Evolutionary conservation across 768 basidiomycete species (phyloP), one percentile per base, ranked within the genome.

Genomic region (Lentinula sp.): DNA sequence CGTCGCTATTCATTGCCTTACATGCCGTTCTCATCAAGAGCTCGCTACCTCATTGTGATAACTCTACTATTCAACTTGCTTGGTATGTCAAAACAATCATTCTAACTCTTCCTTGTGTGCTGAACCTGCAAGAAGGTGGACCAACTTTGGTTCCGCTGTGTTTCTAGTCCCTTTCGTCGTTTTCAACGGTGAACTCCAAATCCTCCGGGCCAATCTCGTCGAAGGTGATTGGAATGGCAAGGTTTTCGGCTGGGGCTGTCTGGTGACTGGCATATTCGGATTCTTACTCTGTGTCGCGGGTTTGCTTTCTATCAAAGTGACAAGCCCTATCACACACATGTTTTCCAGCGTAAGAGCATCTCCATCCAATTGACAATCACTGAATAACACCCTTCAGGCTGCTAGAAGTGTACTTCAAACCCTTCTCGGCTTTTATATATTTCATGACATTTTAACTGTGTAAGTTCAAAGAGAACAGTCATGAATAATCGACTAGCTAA

Each of bases 371-470:
- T 8, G 13, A 39, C 9, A 39, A 39, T 39, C 5, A 8, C 13
- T 39, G 37, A 39, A 8, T 3, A n/a, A 48, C 18, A 62, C 59
- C 40, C 32, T 56, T 51, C 64, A 89, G 91, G 88, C 91, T 32
- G 88, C 88, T 7, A 80, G 89, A 60, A 90, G 90, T 6, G 93
- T 93, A 18, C 75, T 95, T 23, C 93, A 95, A 70, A 93, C 91
- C 15, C 74, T 91, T 40, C 74, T 93, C 23, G 91, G 90, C 6
- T 87, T 91, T 21, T 85, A 80, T 79, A 73, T 91, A 16, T 93
- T 94, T 71, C 75, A 78, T 5, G 93, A 95, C 68, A 64, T 89
- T 61, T 75, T 94, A 46, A 90, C 84, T 1, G 74, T 78, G 91
- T 92, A 73, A 64, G 87, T 80, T 23, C 16, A 23, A 13, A 16